Evolutionary conservation across 1,284 basidiomycete genomes (phyloP).

Genomic region (Apiotrichum gracile): DNA sequence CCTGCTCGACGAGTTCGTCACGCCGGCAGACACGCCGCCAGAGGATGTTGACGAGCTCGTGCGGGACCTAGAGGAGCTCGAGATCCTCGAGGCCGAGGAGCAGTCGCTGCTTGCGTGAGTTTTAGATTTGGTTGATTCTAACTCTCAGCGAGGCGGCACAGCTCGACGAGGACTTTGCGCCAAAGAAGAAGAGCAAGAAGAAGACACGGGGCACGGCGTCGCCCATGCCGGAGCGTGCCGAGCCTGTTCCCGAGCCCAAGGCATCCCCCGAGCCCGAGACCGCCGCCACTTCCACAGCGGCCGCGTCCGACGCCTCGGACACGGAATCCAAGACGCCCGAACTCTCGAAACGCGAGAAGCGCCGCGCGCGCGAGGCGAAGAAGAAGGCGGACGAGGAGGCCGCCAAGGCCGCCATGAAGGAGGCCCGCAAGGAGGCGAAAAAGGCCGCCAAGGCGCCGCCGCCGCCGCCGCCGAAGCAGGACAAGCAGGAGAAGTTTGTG

Average conservation of each 20-base stretch:
- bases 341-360: conserved; percentile 72
- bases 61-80: conserved; percentile 15
- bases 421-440: conserved; percentile 27
- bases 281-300: neutral
- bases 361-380: conserved; percentile 67
- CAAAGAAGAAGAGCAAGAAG: conserved; percentile 1
- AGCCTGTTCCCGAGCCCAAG: neutral
- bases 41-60: conserved; percentile 10
- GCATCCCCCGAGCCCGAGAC: neutral
- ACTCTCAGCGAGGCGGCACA: conserved; percentile 8
- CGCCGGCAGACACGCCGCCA: conserved; percentile 18
- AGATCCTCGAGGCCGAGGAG: conserved; percentile 10
- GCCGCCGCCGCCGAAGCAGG: conserved; percentile 1
- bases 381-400: conserved; percentile 51
- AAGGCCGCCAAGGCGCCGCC: conserved; percentile 13
- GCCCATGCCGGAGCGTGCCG: neutral
- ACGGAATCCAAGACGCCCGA: conserved; percentile 29
- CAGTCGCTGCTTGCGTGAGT: conserved; percentile 16
- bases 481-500: conserved; percentile 11
- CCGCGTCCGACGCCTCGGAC: conserved; percentile 8
- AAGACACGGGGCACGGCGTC: neutral
- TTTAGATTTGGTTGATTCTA: neutral
- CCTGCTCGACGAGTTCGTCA: conserved; percentile 17
- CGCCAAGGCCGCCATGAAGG: conserved; percentile 24
- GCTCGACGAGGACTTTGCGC: neutral